Percentiles rank a stretch among this genome's conserved stretches.
Conservation (phyloP, 345 rosid genomes). For the Populus ilicifolia region DNA sequence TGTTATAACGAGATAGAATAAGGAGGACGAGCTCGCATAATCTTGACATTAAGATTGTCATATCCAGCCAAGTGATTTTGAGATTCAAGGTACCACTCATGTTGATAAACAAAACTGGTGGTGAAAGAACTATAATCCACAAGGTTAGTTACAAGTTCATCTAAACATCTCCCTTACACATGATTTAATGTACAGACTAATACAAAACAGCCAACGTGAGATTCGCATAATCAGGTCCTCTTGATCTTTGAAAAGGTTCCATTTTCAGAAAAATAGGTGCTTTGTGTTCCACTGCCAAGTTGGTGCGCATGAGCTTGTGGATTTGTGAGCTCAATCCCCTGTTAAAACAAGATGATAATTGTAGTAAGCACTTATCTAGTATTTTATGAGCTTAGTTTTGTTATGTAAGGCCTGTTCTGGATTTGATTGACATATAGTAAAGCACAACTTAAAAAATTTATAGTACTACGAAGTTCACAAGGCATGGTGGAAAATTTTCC, state of each 20-base stretch:
- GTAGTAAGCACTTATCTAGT: not conserved
- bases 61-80: not conserved
- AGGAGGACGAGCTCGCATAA: not conserved
- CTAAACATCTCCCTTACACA: no score
- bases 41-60: not conserved
- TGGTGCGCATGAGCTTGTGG: constrained; percentile 81
- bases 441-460: not conserved
- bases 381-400: not conserved
- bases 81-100: not conserved
- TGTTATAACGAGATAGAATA: not conserved
- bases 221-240: constrained; percentile 42
- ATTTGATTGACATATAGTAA: not conserved
- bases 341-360: constrained; percentile 4
- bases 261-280: constrained; percentile 89
- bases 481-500: not conserved
- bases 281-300: constrained; percentile 81
- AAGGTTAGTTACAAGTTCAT: not conserved
- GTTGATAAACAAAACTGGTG: not conserved
- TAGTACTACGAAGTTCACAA: not conserved
- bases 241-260: constrained; percentile 90
- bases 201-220: no score
- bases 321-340: constrained; percentile 89
- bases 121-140: not conserved
- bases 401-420: not conserved
- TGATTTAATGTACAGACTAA: no score